phyloP scores from a whole-genome alignment of 805 yeast genomes.

The Myxozyma nipponensis region DNA sequence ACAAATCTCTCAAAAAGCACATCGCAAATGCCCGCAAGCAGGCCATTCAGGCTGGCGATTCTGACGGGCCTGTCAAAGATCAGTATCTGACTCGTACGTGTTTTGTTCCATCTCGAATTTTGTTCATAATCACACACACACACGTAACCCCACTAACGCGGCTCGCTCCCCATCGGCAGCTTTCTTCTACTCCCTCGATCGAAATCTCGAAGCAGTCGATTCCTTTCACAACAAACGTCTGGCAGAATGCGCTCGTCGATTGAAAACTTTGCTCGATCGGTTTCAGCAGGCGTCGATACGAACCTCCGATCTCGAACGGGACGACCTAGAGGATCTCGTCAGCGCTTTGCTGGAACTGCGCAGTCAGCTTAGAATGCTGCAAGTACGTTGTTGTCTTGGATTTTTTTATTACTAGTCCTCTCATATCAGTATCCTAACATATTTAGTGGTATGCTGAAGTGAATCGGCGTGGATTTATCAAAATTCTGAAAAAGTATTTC shows the following conservation, averaged over 20 bases:
- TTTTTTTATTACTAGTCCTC: neutral
- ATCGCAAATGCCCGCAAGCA: slow-evolving; percentile 54
- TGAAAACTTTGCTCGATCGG: slow-evolving; percentile 42
- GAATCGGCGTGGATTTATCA: slow-evolving; percentile 82
- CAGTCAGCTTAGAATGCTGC: slow-evolving; percentile 70
- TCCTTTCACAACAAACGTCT: slow-evolving; percentile 70
- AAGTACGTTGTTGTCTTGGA: slow-evolving; percentile 32
- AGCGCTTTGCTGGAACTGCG: slow-evolving; percentile 73
- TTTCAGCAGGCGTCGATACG: slow-evolving; percentile 34
- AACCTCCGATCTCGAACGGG: slow-evolving; percentile 40
- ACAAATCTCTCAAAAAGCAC: slow-evolving; percentile 75
- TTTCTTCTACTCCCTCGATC: slow-evolving; percentile 73
- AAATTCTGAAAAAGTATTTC: slow-evolving; percentile 68
- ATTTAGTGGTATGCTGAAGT: slow-evolving; percentile 80
- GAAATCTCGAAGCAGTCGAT: slow-evolving; percentile 78
- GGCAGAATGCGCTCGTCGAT: slow-evolving; percentile 68
- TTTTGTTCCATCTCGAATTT: neutral
- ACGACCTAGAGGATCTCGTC: slow-evolving; percentile 60
- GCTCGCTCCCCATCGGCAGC: slow-evolving; percentile 47
- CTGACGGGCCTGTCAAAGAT: slow-evolving; percentile 21
- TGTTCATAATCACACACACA: neutral
- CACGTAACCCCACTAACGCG: slow-evolving; percentile 29
- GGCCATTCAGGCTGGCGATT: slow-evolving; percentile 15
- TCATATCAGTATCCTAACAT: neutral
- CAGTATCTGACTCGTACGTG: slow-evolving; percentile 27